Conservation (phyloP, 2,329 filamentous ascomycete species). For the Colletotrichum incanum region DNA sequence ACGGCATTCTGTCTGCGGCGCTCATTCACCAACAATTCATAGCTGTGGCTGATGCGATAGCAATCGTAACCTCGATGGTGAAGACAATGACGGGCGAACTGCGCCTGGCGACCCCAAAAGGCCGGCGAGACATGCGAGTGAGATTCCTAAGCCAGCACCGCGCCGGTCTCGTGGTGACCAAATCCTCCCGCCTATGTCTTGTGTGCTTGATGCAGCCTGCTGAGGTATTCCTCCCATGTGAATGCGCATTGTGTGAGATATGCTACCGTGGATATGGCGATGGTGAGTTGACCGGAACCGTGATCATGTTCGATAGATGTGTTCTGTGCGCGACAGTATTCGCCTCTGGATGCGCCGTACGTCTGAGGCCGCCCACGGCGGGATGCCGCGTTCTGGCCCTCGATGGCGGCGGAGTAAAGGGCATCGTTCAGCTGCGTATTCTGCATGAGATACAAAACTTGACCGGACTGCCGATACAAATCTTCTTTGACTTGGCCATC, state of each 20-base stretch:
- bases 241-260: conserved; percentile 13
- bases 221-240: conserved; percentile 12
- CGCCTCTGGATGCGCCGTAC: conserved; percentile 6
- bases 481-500: conserved; percentile 11
- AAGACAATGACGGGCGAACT: background rate
- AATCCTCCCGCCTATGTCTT: conserved; percentile 6
- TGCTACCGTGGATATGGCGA: conserved; percentile 5
- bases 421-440: conserved; percentile 50
- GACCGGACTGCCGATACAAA: conserved; percentile 35
- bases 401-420: conserved; percentile 51
- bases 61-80: background rate
- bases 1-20: background rate
- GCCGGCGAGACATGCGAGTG: background rate
- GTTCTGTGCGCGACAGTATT: conserved; percentile 1
- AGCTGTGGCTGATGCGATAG: background rate
- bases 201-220: background rate
- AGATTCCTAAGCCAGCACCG: background rate
- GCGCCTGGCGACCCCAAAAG: background rate
- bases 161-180: background rate
- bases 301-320: background rate
- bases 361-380: conserved; percentile 15
- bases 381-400: conserved; percentile 24
- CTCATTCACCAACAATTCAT: background rate
- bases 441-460: conserved; percentile 48
- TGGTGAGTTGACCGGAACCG: background rate